phyloP scores from a whole-genome alignment of 768 basidiomycete species.

The Russula earlei region DNA sequence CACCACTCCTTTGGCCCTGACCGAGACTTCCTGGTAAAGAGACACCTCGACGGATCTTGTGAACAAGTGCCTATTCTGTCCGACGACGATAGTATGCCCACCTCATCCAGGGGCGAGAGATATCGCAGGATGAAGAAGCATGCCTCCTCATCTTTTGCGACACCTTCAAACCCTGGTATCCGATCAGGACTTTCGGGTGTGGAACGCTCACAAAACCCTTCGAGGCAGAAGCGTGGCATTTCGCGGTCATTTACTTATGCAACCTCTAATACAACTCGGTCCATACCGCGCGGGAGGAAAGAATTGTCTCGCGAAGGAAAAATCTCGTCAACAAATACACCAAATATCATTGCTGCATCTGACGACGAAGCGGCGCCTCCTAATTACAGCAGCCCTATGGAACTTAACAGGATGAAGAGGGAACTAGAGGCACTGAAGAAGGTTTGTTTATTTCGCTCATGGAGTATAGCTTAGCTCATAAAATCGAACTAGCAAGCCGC shows the following conservation, averaged over 20 bases:
- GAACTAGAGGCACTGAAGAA: conserved; percentile 51
- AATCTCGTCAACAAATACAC: background rate
- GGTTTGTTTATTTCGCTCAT: conserved; percentile 20
- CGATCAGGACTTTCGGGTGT: background rate
- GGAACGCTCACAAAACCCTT: conserved; percentile 6
- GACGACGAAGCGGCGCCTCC: conserved; percentile 9
- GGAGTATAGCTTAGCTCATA: conserved; percentile 3
- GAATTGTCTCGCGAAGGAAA: conserved; percentile 9
- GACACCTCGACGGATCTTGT: conserved; percentile 10
- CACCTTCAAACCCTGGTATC: background rate
- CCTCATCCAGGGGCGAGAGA: conserved; percentile 2
- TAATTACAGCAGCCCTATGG: conserved; percentile 32
- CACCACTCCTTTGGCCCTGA: background rate
- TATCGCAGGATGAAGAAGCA: conserved; percentile 16
- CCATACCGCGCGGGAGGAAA: background rate
- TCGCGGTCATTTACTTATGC: conserved; percentile 7
- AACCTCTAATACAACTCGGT: background rate
- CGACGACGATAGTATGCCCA: conserved; percentile 11
- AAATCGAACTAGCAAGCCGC: conserved; percentile 26
- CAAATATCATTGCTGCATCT: background rate
- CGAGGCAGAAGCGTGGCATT: conserved; percentile 11
- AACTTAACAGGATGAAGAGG: conserved; percentile 44
- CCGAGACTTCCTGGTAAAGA: conserved; percentile 7
- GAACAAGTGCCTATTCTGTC: conserved; percentile 2
- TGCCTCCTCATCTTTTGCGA: background rate